Conservation (phyloP, 2,329 filamentous ascomycete genomes). For the Aureobasidium pullulans region DNA sequence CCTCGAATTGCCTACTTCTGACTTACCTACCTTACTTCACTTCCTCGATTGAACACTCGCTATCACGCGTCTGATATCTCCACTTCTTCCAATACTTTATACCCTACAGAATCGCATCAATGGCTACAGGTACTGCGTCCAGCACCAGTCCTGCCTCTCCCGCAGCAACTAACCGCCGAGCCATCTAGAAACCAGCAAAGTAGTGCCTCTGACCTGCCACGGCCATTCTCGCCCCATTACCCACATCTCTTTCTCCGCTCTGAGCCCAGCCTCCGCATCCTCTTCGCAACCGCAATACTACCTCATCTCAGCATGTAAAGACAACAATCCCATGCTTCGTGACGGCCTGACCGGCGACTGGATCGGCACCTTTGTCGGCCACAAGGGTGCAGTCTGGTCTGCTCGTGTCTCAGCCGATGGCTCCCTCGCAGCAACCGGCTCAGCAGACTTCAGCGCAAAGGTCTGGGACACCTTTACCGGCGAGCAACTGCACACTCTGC, state of each 20-base stretch:
- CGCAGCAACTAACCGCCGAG: neutral
- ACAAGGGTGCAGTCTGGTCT: constrained; percentile 98
- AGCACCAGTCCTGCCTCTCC: neutral
- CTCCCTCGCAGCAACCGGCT: constrained; percentile 81
- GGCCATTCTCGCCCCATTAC: constrained; percentile 89
- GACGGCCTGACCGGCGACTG: constrained; percentile 94
- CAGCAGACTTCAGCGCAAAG: constrained; percentile 85
- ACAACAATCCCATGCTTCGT: constrained; percentile 97
- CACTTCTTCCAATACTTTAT: neutral
- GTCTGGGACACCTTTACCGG: constrained; percentile 97
- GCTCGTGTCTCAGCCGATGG: constrained; percentile 84
- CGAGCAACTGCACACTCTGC: constrained; percentile 76
- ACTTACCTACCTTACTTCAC: neutral
- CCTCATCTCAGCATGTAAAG: constrained; percentile 73
- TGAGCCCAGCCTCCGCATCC: constrained; percentile 41
- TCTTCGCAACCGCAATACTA: constrained; percentile 57
- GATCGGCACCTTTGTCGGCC: constrained; percentile 96
- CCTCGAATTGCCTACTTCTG: neutral
- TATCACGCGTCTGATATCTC: neutral
- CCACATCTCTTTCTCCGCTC: constrained; percentile 80
- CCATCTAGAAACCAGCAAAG: constrained; percentile 40
- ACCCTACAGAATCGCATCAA: neutral
- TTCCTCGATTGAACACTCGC: neutral
- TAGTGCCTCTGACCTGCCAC: constrained; percentile 87
- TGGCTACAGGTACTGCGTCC: constrained; percentile 10